Conservation (phyloP, 345 rosid genomes). For the Populus euphratica region DNA sequence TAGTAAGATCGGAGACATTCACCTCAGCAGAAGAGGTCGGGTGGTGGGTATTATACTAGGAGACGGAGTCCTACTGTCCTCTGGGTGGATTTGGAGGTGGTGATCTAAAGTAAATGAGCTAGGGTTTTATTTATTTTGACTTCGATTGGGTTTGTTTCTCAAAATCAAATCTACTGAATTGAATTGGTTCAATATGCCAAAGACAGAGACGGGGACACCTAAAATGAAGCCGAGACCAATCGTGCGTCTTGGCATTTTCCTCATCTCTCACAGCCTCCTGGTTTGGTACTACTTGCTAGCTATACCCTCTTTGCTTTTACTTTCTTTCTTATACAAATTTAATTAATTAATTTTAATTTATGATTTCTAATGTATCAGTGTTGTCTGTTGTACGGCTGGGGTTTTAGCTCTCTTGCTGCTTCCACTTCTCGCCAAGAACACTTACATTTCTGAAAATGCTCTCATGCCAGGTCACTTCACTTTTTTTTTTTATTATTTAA, state of each 20-base stretch:
- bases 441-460: slow-evolving; percentile 95
- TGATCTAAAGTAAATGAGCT: too few relatives aligned
- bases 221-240: slow-evolving; percentile 60
- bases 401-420: slow-evolving; percentile 64
- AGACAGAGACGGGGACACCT: slow-evolving; percentile 22
- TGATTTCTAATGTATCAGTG: slow-evolving; percentile 35
- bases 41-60: too few relatives aligned
- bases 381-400: slow-evolving; percentile 70
- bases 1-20: too few relatives aligned
- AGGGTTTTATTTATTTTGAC: too few relatives aligned
- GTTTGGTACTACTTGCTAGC: slow-evolving; percentile 46
- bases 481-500: neutral
- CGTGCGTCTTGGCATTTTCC: slow-evolving; percentile 71
- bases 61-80: too few relatives aligned
- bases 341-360: neutral
- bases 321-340: neutral
- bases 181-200: too few relatives aligned
- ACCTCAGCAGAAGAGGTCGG: too few relatives aligned
- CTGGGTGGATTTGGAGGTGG: too few relatives aligned
- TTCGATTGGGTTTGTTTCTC: too few relatives aligned
- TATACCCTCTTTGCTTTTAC: neutral
- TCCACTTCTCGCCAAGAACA: slow-evolving; percentile 86
- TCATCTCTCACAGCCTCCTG: slow-evolving; percentile 65
- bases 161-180: too few relatives aligned
- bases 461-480: slow-evolving; percentile 78